Percentiles rank a stretch among this genome's conserved stretches.
Evolutionary conservation across 495 filamentous ascomycete species (phyloP).

Genomic region (Podospora comata): DNA sequence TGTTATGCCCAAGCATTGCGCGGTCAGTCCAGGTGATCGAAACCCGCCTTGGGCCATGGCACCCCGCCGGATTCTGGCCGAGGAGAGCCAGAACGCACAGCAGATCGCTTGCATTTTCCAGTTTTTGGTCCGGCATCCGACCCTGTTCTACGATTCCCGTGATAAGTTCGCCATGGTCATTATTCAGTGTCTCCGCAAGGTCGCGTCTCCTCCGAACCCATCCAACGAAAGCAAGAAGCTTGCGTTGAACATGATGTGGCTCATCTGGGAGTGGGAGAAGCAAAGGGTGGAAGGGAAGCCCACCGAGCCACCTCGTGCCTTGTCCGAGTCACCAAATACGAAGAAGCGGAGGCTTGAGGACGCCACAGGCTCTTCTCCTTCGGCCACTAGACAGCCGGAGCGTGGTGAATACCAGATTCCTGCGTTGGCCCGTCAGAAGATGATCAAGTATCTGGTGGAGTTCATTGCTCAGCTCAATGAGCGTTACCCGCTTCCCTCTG

Average conservation of each 20-base stretch:
- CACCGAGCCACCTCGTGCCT: slow-evolving; percentile 40
- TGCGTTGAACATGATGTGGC: slow-evolving; percentile 79
- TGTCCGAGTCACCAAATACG: slow-evolving; percentile 66
- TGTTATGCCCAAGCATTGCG: slow-evolving; percentile 76
- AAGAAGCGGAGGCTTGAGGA: slow-evolving; percentile 76
- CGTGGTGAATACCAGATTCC: slow-evolving; percentile 68
- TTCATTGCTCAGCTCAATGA: slow-evolving; percentile 90
- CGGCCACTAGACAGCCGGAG: slow-evolving; percentile 51
- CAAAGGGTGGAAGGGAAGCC: slow-evolving; percentile 60
- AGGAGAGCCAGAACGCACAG: slow-evolving; percentile 94
- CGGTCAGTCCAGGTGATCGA: slow-evolving; percentile 43
- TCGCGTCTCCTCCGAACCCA: slow-evolving; percentile 76
- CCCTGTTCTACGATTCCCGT: slow-evolving; percentile 90
- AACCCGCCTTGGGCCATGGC: slow-evolving; percentile 79
- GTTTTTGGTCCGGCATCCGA: slow-evolving; percentile 87
- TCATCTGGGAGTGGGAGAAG: slow-evolving; percentile 93
- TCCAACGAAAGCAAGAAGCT: slow-evolving; percentile 93
- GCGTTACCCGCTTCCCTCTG: slow-evolving; percentile 69
- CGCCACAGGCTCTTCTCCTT: slow-evolving; percentile 43
- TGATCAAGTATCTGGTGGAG: slow-evolving; percentile 89
- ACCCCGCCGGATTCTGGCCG: slow-evolving; percentile 83
- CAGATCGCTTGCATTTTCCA: slow-evolving; percentile 97
- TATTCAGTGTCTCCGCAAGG: slow-evolving; percentile 82
- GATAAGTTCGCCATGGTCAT: slow-evolving; percentile 88
- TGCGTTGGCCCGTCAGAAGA: slow-evolving; percentile 60